Percentiles rank a stretch among this genome's conserved stretches.
These are phyloP conservation scores for Helotiales sp. DNA, from an alignment of 2,329 filamentous ascomycete species.

Conservation along the genomic window DNA sequence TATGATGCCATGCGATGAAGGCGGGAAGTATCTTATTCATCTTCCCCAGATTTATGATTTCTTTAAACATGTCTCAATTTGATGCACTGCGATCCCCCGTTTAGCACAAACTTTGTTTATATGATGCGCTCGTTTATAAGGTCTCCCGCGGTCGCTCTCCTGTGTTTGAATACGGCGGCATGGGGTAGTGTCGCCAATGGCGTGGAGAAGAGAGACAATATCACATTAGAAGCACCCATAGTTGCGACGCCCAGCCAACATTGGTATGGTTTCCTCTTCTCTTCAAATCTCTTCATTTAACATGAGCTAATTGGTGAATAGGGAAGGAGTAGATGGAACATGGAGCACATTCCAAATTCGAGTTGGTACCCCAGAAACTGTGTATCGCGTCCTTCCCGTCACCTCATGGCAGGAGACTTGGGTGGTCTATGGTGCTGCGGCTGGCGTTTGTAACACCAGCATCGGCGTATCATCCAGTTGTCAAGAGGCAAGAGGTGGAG, in stretches of 20 bases:
- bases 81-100: neutral
- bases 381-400: constrained; percentile 39
- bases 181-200: neutral
- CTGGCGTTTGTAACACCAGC: constrained; percentile 51
- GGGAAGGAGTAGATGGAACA: constrained; percentile 37
- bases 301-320: constrained; percentile 26
- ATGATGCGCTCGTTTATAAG: constrained; percentile 23
- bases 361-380: constrained; percentile 40
- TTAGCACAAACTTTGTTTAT: neutral
- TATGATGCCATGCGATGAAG: constrained; percentile 19
- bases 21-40: neutral
- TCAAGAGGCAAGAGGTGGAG: constrained; percentile 37
- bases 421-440: constrained; percentile 64
- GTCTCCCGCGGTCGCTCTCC: constrained; percentile 1
- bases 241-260: constrained; percentile 21
- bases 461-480: constrained; percentile 40
- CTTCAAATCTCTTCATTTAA: neutral
- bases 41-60: neutral
- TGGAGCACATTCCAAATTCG: constrained; percentile 43
- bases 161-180: neutral
- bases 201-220: constrained; percentile 19
- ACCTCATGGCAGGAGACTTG: constrained; percentile 44
- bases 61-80: neutral
- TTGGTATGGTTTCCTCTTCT: constrained; percentile 15
- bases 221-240: constrained; percentile 22